These are phyloP conservation scores for Sporisorium scitamineum DNA, from an alignment of 1,284 basidiomycete genomes.

Conservation along the genomic window DNA sequence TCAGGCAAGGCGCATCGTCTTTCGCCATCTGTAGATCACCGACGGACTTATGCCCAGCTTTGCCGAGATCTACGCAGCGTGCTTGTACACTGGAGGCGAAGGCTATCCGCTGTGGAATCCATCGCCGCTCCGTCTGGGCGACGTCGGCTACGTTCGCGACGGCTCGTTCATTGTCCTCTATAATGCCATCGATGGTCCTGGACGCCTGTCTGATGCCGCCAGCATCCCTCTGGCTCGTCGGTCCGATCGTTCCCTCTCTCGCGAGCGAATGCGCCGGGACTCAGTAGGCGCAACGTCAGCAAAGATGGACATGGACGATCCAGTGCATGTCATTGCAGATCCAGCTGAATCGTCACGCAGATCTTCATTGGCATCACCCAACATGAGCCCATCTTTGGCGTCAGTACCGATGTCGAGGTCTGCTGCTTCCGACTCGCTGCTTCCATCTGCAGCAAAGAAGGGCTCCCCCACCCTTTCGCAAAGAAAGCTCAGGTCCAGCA, in stretches of 20 bases:
- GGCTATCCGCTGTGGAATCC: conserved; percentile 61
- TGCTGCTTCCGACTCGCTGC: conserved; percentile 24
- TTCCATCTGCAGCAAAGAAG: conserved; percentile 22
- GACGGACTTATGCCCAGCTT: conserved; percentile 35
- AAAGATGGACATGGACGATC: conserved; percentile 22
- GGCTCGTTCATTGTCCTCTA: conserved; percentile 56
- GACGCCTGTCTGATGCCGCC: conserved; percentile 36
- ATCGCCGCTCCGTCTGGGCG: conserved; percentile 46
- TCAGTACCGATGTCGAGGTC: conserved; percentile 16
- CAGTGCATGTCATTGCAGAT: neutral
- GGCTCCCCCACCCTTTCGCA: conserved; percentile 24
- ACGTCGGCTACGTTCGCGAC: conserved; percentile 57
- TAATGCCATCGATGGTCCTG: conserved; percentile 53
- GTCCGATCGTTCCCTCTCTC: conserved; percentile 28
- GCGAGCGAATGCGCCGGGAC: conserved; percentile 20
- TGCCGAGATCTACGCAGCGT: conserved; percentile 54
- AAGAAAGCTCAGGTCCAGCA: conserved; percentile 35
- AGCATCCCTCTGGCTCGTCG: conserved; percentile 40
- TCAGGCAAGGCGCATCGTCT: neutral
- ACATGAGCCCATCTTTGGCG: conserved; percentile 5
- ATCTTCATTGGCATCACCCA: conserved; percentile 16
- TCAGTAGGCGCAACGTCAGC: conserved; percentile 4
- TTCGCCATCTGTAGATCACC: neutral
- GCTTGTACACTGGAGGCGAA: conserved; percentile 51
- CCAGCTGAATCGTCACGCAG: conserved; percentile 12